Evolutionary conservation across 345 rosid species (phyloP), one percentile per base, ranked within the genome.

Genomic region (Camelina sativa): DNA sequence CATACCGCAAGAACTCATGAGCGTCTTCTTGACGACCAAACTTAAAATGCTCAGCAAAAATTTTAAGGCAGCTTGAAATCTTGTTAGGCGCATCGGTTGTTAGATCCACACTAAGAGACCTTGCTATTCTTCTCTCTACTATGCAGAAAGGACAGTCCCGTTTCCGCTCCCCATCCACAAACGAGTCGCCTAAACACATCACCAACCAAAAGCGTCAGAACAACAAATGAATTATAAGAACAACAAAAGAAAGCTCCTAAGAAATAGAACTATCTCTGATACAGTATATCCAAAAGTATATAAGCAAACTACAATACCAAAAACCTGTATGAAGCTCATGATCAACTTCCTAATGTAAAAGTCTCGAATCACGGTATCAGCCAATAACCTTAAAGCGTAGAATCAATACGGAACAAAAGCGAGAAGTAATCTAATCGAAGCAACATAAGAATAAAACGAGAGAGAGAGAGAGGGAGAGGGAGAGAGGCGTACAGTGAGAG

Each of bases 1-100:
- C 95, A 70, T 89, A 92, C 1, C 97, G 91, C 65, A 96, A 73
- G 73, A 92, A 96, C 83, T 96, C 99, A 70, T 96, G 97, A 2
- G 99, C 98, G 70, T 96, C 99, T 78, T 96, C 98, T 79, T 92
- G 98, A 50, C 89, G 91, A 46, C 97, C 98, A 19, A 67, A 47
- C 77, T 88, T 83, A 65, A 96, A 91, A 68, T 87, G 88, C 75
- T 89, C 91, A 1, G 96, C 88, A 53, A 85, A 92, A 53, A 87
- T 83, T 76, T 82, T 79, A 65, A 96, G 82, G 62, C 90, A 91
- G 62, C 72, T 84, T 48, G 77, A 86, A 74, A 96, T 84, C 85
- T 87, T 92, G 69, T 62, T 48, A 0, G 99, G 99, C 10, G 89
- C 47, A 66, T 96, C 99, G 5, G 76, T 84, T 7, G 75, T 57